These are phyloP conservation scores for Zangia roseola DNA, from an alignment of 768 basidiomycete genomes.

Conservation along the genomic window DNA sequence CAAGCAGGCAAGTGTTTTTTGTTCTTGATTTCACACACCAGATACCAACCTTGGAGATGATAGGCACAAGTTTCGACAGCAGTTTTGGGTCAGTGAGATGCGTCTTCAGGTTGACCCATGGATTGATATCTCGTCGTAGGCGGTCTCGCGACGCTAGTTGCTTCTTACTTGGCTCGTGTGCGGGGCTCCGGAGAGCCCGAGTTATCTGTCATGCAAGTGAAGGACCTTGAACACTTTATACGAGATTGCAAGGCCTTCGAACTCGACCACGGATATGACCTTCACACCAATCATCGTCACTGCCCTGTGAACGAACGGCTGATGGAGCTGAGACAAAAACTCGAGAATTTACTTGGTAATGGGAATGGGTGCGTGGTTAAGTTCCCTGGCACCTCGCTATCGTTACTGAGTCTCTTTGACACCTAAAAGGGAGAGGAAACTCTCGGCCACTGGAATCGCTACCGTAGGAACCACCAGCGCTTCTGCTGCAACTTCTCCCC, in stretches of 20 bases:
- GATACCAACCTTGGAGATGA: not conserved
- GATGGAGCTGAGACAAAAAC: constrained; percentile 15
- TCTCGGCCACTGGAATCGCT: constrained; percentile 14
- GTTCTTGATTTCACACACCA: too few species aligned
- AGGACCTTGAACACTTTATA: constrained; percentile 65
- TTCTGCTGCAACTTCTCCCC: too few species aligned
- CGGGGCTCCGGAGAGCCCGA: constrained; percentile 74
- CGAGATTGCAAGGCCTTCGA: constrained; percentile 58
- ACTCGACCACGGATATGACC: constrained; percentile 52
- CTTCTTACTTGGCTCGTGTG: constrained; percentile 68
- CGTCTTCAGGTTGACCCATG: not conserved
- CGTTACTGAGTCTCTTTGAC: not conserved
- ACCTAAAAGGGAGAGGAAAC: constrained; percentile 19
- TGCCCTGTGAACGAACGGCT: constrained; percentile 13
- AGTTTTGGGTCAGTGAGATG: constrained; percentile 34
- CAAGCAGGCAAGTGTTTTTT: constrained; percentile 36
- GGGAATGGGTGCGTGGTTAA: constrained; percentile 17
- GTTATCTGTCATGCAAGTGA: constrained; percentile 48
- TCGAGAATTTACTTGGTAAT: constrained; percentile 32
- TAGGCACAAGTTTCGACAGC: constrained; percentile 40
- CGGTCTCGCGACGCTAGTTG: constrained; percentile 62
- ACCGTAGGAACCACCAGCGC: not conserved
- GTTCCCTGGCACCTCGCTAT: not conserved
- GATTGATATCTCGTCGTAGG: constrained; percentile 35
- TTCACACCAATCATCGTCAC: not conserved